Evolutionary conservation across 1,139 yeast species (phyloP), one percentile per base, ranked within the genome.

Genomic region (Yamadazyma friedrichii): DNA sequence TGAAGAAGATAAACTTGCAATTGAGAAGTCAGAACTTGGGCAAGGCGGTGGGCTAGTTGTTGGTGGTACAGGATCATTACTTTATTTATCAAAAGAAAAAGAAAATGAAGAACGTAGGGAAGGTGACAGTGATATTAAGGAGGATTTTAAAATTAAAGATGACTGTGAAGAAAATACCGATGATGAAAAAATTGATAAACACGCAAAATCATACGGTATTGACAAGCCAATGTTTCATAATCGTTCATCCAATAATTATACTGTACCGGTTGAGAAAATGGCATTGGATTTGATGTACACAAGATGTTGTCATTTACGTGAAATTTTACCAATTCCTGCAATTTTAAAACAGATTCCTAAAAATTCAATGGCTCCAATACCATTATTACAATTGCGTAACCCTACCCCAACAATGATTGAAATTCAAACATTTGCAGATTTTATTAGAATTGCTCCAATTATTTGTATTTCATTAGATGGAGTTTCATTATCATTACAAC

Each of bases 391-490:
- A 51, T 57, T 85, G 39, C 67, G 85, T 48, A 85, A 85, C 48
- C 89, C 93, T 3, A 67, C 76, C 27, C 94, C 94, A 1, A 82
- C 91, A 0, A 66, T 82, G 71, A 78, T 84, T 35, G 94, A 85
- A 56, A 74, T 85, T 29, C 74, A 82, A 49, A 78, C 93, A 0
- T 84, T 85, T 58, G 78, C 89, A 17, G 94, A 85, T 57, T 85
- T 84, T 51, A 68, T 84, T 27, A 69, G 91, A 40, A 78, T 84
- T 46, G 88, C 91, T 0, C 91, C 93, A 0, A 71, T 85, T 9
- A 64, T 82, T 12, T 81, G 87, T 59, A 61, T 85, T 11, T 78
- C 86, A 0, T 61, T 85, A 33, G 94, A 85, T 61, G 91, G 91
- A 25, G 87, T 84, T 9, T 64, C 70, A 12, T 61, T 85, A 25